Percentiles rank a stretch among this genome's conserved stretches.
phyloP scores from a whole-genome alignment of 2,329 filamentous ascomycete genomes.

The Podosphaera fusca region DNA sequence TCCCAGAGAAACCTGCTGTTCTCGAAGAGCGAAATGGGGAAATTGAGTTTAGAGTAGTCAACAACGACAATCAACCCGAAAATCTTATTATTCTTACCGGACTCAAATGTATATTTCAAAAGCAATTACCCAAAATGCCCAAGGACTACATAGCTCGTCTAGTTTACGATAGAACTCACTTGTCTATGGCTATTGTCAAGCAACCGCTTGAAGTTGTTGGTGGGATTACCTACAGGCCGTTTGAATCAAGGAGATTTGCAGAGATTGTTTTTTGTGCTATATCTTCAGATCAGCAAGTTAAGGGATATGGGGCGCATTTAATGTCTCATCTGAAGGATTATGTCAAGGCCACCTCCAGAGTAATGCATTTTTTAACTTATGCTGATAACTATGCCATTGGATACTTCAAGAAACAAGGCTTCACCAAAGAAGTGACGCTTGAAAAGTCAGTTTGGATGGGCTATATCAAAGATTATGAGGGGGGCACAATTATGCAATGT shows the following conservation, averaged over 20 bases:
- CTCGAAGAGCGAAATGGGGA: constrained; percentile 83
- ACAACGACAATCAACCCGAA: constrained; percentile 76
- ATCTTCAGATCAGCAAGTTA: constrained; percentile 92
- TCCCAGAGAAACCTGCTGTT: constrained; percentile 82
- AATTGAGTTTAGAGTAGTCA: constrained; percentile 93
- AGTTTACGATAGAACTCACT: constrained; percentile 88
- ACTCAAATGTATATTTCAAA: constrained; percentile 94
- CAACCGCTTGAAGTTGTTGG: constrained; percentile 88
- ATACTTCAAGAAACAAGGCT: constrained; percentile 98
- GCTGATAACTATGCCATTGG: constrained; percentile 98
- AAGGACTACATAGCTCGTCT: constrained; percentile 96
- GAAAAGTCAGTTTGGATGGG: constrained; percentile 91
- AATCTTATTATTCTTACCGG: constrained; percentile 88
- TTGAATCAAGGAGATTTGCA: constrained; percentile 76
- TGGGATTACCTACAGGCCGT: constrained; percentile 89
- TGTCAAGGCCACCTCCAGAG: constrained; percentile 83
- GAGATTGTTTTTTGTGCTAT: constrained; percentile 99
- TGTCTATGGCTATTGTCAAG: constrained; percentile 94
- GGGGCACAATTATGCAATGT: constrained; percentile 97
- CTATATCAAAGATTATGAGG: constrained; percentile 98
- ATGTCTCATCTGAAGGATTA: constrained; percentile 98
- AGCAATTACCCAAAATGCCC: constrained; percentile 96
- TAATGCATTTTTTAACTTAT: constrained; percentile 98
- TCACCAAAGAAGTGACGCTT: constrained; percentile 93
- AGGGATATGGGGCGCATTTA: constrained; percentile 89